Conservation (phyloP, 345 rosid genomes). For the Limnanthes douglasii region DNA sequence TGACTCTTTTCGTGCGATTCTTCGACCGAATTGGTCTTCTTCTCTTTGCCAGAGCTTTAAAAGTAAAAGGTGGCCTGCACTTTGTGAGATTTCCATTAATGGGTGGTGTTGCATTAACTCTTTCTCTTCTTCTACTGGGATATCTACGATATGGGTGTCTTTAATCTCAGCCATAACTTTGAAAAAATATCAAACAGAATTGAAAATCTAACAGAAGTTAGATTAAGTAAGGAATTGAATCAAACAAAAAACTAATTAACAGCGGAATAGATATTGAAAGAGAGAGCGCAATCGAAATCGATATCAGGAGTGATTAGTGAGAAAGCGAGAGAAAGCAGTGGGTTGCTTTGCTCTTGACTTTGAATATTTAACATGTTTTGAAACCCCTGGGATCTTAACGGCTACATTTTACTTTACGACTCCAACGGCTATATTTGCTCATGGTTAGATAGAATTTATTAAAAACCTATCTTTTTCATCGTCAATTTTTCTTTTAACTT, state of each 20-base stretch:
- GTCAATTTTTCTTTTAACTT: too few species aligned
- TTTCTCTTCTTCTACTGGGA: slow-evolving; percentile 71
- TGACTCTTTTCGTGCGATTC: slow-evolving; percentile 36
- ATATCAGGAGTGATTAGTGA: background rate
- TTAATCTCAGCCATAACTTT: slow-evolving; percentile 34
- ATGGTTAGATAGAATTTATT: too few species aligned
- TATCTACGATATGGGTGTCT: slow-evolving; percentile 69
- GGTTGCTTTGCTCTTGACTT: slow-evolving; percentile 5
- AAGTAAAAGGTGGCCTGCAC: slow-evolving; percentile 91
- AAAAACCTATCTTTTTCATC: too few species aligned
- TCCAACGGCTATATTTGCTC: slow-evolving; percentile 18
- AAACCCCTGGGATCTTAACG: slow-evolving; percentile 12
- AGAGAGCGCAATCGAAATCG: slow-evolving; percentile 3
- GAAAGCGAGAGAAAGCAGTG: slow-evolving; percentile 7
- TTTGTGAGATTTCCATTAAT: slow-evolving; percentile 61
- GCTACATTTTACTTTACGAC: slow-evolving; percentile 9
- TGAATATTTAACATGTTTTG: slow-evolving; percentile 25
- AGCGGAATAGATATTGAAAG: slow-evolving; percentile 6
- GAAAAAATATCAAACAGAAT: background rate
- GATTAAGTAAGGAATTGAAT: too few species aligned
- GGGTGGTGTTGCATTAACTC: slow-evolving; percentile 82
- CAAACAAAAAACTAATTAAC: background rate
- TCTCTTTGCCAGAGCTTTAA: slow-evolving; percentile 93
- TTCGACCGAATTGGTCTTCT: slow-evolving; percentile 41
- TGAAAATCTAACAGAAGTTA: background rate